Evolutionary conservation across 371 early-diverging fungal genomes (phyloP).

Genomic region (Lichtheimia ornata): DNA sequence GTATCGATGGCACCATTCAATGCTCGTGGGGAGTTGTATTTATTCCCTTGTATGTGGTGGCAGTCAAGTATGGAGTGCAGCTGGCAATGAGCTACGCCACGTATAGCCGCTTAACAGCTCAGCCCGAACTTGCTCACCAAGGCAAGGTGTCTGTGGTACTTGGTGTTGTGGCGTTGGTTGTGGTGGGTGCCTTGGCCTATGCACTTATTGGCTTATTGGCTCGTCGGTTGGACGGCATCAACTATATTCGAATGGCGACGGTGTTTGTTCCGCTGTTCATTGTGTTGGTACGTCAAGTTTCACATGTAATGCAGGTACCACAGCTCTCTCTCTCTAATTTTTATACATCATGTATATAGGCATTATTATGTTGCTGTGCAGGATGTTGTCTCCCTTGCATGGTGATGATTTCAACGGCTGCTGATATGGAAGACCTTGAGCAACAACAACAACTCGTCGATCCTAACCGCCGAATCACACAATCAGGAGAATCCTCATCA

Average conservation of each 20-base stretch:
- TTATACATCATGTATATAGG: constrained; percentile 16
- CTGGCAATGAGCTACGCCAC: constrained; percentile 48
- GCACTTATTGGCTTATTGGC: constrained; percentile 75
- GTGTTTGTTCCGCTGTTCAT: constrained; percentile 86
- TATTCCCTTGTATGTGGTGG: constrained; percentile 74
- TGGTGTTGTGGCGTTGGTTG: constrained; percentile 47
- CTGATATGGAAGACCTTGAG: constrained; percentile 33
- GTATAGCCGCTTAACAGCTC: constrained; percentile 44
- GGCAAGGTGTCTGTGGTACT: constrained; percentile 55
- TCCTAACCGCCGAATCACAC: constrained; percentile 30
- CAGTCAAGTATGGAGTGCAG: constrained; percentile 56
- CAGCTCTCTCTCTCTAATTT: too few species aligned
- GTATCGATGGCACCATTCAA: constrained; percentile 55
- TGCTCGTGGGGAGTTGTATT: constrained; percentile 82
- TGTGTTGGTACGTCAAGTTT: constrained; percentile 40
- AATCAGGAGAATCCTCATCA: constrained; percentile 7
- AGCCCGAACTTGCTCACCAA: constrained; percentile 54
- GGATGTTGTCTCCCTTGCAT: constrained; percentile 79
- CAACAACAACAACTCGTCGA: constrained; percentile 22
- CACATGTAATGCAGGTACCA: not conserved
- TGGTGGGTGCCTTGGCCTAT: constrained; percentile 64
- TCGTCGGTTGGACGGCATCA: constrained; percentile 56
- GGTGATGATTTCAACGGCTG: constrained; percentile 29
- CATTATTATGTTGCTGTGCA: constrained; percentile 65
- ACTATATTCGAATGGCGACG: constrained; percentile 53